Evolutionary conservation across 2,329 filamentous ascomycete species (phyloP).

Genomic region (Colletotrichum aenigma): DNA sequence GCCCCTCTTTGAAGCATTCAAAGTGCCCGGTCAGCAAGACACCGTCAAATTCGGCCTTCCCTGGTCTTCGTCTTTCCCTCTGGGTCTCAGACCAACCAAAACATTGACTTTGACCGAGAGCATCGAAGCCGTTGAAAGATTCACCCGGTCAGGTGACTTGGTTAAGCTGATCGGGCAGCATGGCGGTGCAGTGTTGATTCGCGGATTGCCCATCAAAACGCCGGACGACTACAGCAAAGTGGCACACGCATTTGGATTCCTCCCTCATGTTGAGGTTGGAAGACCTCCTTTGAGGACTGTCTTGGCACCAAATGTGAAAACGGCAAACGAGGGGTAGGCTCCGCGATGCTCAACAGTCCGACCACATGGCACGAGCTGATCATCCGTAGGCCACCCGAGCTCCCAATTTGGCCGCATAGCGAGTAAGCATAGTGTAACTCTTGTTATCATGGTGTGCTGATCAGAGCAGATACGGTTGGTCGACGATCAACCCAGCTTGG

Average conservation of each 20-base stretch:
- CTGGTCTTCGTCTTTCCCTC: slow-evolving; percentile 25
- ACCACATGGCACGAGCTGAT: background rate
- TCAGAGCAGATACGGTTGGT: slow-evolving; percentile 33
- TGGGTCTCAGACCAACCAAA: slow-evolving; percentile 22
- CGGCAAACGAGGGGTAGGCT: slow-evolving; percentile 37
- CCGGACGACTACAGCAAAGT: slow-evolving; percentile 36
- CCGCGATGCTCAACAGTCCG: background rate
- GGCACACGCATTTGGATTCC: slow-evolving; percentile 38
- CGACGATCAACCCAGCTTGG: slow-evolving; percentile 39
- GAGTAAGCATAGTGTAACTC: slow-evolving; percentile 19
- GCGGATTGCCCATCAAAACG: slow-evolving; percentile 33
- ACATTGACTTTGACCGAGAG: slow-evolving; percentile 5
- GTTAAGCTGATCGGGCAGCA: slow-evolving; percentile 28
- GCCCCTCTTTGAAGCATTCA: slow-evolving; percentile 15
- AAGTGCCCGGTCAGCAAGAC: slow-evolving; percentile 26
- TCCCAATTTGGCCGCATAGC: slow-evolving; percentile 43
- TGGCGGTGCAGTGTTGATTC: slow-evolving; percentile 36
- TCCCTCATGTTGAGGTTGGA: slow-evolving; percentile 36
- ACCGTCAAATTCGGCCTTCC: slow-evolving; percentile 23
- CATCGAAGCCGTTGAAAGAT: slow-evolving; percentile 17
- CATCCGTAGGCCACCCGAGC: slow-evolving; percentile 29
- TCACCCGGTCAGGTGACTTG: slow-evolving; percentile 29
- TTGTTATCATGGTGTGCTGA: background rate
- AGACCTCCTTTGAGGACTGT: slow-evolving; percentile 34
- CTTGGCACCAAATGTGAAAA: slow-evolving; percentile 38